These are phyloP conservation scores for Candolleomyces eurysporus DNA, from an alignment of 768 basidiomycete genomes.

Conservation along the genomic window DNA sequence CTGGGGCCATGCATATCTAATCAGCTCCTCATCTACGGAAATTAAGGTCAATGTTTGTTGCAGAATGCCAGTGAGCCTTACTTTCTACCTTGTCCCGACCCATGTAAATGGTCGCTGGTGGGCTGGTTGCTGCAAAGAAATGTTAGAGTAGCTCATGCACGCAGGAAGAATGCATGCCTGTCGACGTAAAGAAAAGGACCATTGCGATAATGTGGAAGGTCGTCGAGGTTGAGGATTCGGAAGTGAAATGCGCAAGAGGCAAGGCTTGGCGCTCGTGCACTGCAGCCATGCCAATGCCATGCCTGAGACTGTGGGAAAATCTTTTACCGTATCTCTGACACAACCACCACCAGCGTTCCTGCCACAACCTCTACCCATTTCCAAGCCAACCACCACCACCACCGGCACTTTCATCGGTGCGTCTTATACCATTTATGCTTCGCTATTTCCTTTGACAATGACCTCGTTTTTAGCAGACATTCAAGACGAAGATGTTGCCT, in stretches of 20 bases:
- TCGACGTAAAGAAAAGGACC: slow-evolving; percentile 54
- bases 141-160: slow-evolving; percentile 4
- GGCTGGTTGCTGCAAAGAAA: slow-evolving; percentile 46
- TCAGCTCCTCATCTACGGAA: slow-evolving; percentile 85
- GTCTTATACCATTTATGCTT: background rate
- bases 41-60: slow-evolving; percentile 17
- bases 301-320: slow-evolving; percentile 10
- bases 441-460: background rate
- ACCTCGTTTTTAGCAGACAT: background rate
- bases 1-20: slow-evolving; percentile 88
- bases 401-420: background rate
- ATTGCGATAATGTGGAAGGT: slow-evolving; percentile 22
- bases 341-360: background rate
- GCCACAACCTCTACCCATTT: background rate
- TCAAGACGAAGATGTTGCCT: slow-evolving; percentile 54
- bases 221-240: background rate
- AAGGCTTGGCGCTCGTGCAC: background rate
- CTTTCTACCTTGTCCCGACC: slow-evolving; percentile 97
- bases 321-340: slow-evolving; percentile 1
- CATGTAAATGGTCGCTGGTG: slow-evolving; percentile 83
- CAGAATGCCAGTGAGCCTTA: slow-evolving; percentile 32
- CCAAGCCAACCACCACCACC: background rate
- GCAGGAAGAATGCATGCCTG: slow-evolving; percentile 24
- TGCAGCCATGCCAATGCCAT: background rate
- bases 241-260: background rate